These are phyloP conservation scores for Alternaria burnsii DNA, from an alignment of 2,329 filamentous ascomycete genomes.

Conservation along the genomic window DNA sequence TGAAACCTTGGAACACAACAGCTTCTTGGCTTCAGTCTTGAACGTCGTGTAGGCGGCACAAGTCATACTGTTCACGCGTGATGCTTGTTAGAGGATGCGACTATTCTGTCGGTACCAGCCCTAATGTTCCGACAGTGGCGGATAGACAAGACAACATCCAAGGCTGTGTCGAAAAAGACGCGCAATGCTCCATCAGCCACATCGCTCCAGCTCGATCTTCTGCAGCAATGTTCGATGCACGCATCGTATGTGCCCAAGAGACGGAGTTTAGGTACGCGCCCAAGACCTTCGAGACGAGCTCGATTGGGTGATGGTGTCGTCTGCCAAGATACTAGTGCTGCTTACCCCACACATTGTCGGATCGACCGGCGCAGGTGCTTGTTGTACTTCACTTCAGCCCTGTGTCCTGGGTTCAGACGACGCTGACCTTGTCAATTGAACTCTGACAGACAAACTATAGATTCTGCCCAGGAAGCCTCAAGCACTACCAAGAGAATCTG, in stretches of 20 bases:
- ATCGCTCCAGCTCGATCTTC: slow-evolving; percentile 25
- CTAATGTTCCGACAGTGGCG: not conserved
- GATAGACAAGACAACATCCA: not conserved
- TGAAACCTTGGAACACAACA: not conserved
- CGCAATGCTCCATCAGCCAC: slow-evolving; percentile 24
- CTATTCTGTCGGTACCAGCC: not conserved
- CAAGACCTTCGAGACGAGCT: slow-evolving; percentile 18
- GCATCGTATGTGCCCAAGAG: slow-evolving; percentile 28
- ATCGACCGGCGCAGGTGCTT: slow-evolving; percentile 31
- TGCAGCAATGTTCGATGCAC: slow-evolving; percentile 29
- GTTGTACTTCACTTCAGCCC: slow-evolving; percentile 27
- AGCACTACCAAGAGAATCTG: not conserved
- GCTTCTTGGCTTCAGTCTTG: not conserved
- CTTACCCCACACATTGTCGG: slow-evolving; percentile 42
- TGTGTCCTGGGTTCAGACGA: slow-evolving; percentile 6
- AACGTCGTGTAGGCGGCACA: not conserved
- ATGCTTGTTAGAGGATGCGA: slow-evolving; percentile 1
- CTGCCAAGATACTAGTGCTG: slow-evolving; percentile 36
- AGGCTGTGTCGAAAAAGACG: slow-evolving; percentile 21
- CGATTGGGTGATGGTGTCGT: slow-evolving; percentile 38
- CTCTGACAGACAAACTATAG: not conserved
- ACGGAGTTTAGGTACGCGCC: slow-evolving; percentile 21
- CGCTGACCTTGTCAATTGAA: not conserved
- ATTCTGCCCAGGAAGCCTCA: not conserved
- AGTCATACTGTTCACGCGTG: not conserved